Evolutionary conservation across 2,329 filamentous ascomycete genomes (phyloP).

Genomic region (Bertia moriformis): DNA sequence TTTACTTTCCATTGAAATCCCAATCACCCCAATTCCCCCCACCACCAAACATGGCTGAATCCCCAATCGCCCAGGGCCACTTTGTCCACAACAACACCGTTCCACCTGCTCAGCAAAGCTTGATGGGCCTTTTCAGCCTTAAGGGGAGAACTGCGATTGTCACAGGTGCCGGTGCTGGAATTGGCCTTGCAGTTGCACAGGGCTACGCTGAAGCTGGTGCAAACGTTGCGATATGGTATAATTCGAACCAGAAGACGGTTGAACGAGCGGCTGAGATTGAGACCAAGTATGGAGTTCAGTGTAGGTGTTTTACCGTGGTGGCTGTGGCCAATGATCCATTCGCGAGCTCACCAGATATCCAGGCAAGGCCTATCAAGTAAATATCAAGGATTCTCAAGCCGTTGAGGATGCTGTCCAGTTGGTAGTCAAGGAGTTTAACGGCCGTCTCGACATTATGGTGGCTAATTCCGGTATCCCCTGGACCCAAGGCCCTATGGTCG

Average conservation of each 20-base stretch:
- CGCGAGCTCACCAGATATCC: too few species aligned
- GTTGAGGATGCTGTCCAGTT: conserved; percentile 4
- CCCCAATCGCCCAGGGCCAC: background rate
- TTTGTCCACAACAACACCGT: background rate
- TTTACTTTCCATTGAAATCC: too few species aligned
- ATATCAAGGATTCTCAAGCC: background rate
- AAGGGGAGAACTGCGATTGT: conserved; percentile 26
- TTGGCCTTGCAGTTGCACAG: conserved; percentile 25
- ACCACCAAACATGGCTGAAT: background rate
- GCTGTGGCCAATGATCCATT: background rate
- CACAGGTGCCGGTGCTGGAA: conserved; percentile 28
- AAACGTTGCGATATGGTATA: conserved; percentile 15
- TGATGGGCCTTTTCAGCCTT: conserved; percentile 19
- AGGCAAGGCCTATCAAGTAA: background rate
- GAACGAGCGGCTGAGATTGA: conserved; percentile 3
- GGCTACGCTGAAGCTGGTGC: conserved; percentile 28
- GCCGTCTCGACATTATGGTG: conserved; percentile 11
- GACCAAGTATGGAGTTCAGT: background rate
- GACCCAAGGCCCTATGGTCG: conserved; percentile 9
- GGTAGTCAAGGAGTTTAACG: conserved; percentile 9
- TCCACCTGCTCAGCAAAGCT: background rate
- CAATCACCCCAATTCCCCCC: too few species aligned
- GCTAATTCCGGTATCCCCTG: conserved; percentile 13
- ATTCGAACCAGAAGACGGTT: conserved; percentile 2
- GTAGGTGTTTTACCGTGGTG: background rate